Evolutionary conservation across 495 filamentous ascomycete genomes (phyloP), one percentile per base, ranked within the genome.

Genomic region (Trichoderma orchidacearum): DNA sequence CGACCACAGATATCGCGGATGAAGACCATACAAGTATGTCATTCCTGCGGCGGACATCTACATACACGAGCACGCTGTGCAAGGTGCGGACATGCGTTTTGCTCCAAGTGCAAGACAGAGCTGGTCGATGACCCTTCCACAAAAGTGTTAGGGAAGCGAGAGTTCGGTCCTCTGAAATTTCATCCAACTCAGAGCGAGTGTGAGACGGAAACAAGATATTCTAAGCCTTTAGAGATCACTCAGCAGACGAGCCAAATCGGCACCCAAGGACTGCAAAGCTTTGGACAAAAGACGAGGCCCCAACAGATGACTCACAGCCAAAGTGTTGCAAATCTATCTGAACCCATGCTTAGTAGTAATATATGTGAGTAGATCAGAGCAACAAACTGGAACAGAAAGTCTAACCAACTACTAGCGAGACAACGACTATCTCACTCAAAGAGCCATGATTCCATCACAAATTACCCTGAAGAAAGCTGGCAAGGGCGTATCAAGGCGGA

Each of bases 11-110:
- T 12, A 5, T 23, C 21, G 5, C 12, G 29, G 15, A 35, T 31
- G 34, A 31, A 54, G 8, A 25, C 29, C 12, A 35, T 51, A 27
- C 8, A 7, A 15, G 13, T 54, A 18, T 17, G 64, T 17, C 64
- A 64, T 29, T 23, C 41, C 23, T 66, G 64, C 32, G 56, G 55
- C 0, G 62, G 58, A 34, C 30, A 30, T 12, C 60, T 60, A 25
- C 23, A 48, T 9, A 4, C 32, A 17, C 32, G 27, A 6, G 29
- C 17, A 11, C 30, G 53, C 2, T 67, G 63, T 29, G 48, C 45
- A 34, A 59, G 45, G 50, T 65, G 63, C 55, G 56, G 55, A 6
- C 63, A 63, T 56, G 30, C 27, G 7, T 30, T 60, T 15, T 63
- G 64, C 41, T 18, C 1, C 9, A 54, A 59, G 28, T 65, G 63